Evolutionary conservation across 208 protist genomes (phyloP), one percentile per base, ranked within the genome.

Genomic region (Trypanosoma caninum): DNA sequence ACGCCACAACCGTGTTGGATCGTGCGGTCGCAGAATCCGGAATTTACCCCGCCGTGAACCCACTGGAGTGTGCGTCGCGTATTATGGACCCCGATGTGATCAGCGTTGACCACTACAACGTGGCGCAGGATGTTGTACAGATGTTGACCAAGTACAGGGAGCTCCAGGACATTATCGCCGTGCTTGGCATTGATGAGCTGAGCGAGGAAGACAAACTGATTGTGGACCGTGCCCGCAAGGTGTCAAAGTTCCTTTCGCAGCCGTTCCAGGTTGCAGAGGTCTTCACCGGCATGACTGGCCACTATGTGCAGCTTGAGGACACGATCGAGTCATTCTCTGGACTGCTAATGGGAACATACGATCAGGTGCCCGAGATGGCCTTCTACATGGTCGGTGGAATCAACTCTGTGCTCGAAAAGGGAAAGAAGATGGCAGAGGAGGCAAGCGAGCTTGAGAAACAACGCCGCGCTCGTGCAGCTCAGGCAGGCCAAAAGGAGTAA

Each of bases 121-220:
- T 97, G 59, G 97, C 97, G n/a, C 94, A 97, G 78, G 75, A 82
- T 53, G 92, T 98, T 35, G 94, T 98, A 76, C 95, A 98, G 82
- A 97, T 97, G 65, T 85, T 99, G 34, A 98, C 98, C 82, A 96
- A 98, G 77, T 99, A 99, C 89, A 98, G 98, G 80, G 91, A 95
- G 48, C 84, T 99, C 27, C 97, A 99, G 87, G 98, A 99, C 75
- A 99, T 99, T 77, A 99, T 99, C 94, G 98, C 98, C 57, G 98
- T 99, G 89, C 85, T 99, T 16, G 98, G 97, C 89, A 99, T 99
- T 89, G 98, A 99, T 59, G 98, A 99, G 89, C 81, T 99, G 51
- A 97, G 86, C 59, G 98, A 99, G 87, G 97, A 99, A 51, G 97
- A 99, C 83, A 98, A 98, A 86, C 72, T 98, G 8, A 93, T 91